Evolutionary conservation across 768 basidiomycete genomes (phyloP).

Genomic region (Scleroderma citrinum): DNA sequence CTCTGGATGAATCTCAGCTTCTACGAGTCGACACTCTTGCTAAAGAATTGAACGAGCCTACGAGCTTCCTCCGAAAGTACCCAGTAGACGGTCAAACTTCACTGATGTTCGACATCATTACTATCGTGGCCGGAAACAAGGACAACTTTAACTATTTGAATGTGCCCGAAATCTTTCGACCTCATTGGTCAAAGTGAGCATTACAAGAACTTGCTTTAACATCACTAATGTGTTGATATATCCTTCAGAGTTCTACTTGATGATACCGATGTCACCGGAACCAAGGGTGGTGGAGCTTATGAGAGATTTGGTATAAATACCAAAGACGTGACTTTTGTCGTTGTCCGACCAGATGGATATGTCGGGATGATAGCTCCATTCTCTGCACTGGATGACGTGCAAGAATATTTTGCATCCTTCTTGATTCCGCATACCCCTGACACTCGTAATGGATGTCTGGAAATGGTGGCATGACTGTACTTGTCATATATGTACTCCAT

Average conservation of each 20-base stretch:
- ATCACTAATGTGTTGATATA: background rate
- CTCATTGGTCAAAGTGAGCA: conserved; percentile 40
- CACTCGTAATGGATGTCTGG: background rate
- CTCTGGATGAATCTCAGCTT: conserved; percentile 16
- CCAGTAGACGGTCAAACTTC: conserved; percentile 12
- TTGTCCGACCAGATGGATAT: conserved; percentile 38
- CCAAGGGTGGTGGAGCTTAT: conserved; percentile 30
- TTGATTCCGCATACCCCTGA: conserved; percentile 17
- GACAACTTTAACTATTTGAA: conserved; percentile 27
- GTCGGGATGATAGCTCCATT: conserved; percentile 32
- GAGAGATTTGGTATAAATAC: conserved; percentile 29
- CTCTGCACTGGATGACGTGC: conserved; percentile 28
- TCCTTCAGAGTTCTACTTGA: conserved; percentile 32
- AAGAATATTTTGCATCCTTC: conserved; percentile 46
- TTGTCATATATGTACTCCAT: background rate
- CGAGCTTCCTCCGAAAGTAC: conserved; percentile 27
- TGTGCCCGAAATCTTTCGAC: conserved; percentile 30
- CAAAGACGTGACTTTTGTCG: conserved; percentile 25
- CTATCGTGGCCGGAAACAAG: conserved; percentile 27
- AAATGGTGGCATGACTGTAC: background rate
- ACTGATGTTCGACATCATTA: conserved; percentile 28
- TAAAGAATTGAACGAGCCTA: conserved; percentile 18
- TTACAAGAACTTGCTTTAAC: background rate
- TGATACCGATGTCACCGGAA: conserved; percentile 28
- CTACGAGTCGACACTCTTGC: conserved; percentile 22